A percentile compares a stretch with the other conserved stretches of the same genome.
These are phyloP conservation scores for Podospora didyma DNA, from an alignment of 495 filamentous ascomycete species.

Conservation along the genomic window DNA sequence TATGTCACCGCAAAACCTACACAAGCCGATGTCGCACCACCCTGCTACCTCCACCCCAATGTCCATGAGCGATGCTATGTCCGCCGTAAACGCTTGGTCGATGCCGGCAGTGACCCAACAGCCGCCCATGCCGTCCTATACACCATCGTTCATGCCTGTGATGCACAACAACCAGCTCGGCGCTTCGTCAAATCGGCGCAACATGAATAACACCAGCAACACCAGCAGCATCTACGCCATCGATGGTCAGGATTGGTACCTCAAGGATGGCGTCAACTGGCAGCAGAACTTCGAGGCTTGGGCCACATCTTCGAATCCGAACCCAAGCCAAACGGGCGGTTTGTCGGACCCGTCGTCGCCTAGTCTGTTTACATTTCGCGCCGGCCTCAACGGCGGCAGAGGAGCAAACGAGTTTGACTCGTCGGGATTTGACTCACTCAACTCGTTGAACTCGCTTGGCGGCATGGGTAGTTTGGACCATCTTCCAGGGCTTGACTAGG, in stretches of 20 bases:
- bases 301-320: slow-evolving; percentile 4
- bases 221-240: slow-evolving; percentile 29
- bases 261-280: slow-evolving; percentile 48
- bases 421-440: slow-evolving; percentile 18
- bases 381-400: slow-evolving; percentile 5
- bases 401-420: slow-evolving; percentile 15
- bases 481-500: slow-evolving; percentile 26
- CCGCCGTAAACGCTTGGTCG: slow-evolving; percentile 20
- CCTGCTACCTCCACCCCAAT: slow-evolving; percentile 14
- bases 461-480: slow-evolving; percentile 25
- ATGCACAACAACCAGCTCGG: slow-evolving; percentile 1
- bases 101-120: slow-evolving; percentile 12
- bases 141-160: slow-evolving; percentile 11
- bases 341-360: neutral
- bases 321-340: too few relatives aligned
- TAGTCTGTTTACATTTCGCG: slow-evolving; percentile 29
- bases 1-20: slow-evolving; percentile 1
- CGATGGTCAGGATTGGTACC: slow-evolving; percentile 48
- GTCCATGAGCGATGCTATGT: slow-evolving; percentile 22
- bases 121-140: slow-evolving; percentile 16
- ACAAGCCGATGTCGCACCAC: slow-evolving; percentile 6
- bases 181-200: neutral
- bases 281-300: slow-evolving; percentile 44
- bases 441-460: slow-evolving; percentile 11
- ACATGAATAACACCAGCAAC: slow-evolving; percentile 17